Evolutionary conservation across 1,284 basidiomycete species (phyloP).

Genomic region (Cutaneotrichosporon cavernicola): DNA sequence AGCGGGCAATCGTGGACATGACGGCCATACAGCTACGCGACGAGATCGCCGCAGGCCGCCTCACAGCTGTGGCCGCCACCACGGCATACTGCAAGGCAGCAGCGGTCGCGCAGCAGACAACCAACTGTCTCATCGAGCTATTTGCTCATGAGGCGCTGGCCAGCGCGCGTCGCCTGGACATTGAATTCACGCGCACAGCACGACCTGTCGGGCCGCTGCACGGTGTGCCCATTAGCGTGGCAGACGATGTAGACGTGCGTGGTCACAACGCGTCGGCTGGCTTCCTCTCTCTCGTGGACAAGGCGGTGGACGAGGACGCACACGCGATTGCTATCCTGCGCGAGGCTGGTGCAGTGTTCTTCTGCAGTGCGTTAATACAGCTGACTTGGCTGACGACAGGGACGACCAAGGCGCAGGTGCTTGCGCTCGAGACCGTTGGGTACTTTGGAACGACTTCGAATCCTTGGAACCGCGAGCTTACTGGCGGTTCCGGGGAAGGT

Average conservation of each 20-base stretch:
- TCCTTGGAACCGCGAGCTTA: conserved; percentile 50
- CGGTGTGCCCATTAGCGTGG: conserved; percentile 64
- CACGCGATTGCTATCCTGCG: conserved; percentile 27
- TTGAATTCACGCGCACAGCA: conserved; percentile 57
- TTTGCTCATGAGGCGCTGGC: conserved; percentile 63
- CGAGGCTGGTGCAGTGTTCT: conserved; percentile 34
- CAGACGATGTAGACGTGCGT: conserved; percentile 54
- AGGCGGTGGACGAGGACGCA: conserved; percentile 23
- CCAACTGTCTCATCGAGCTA: conserved; percentile 69
- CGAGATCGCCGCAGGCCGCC: conserved; percentile 35
- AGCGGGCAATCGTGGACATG: conserved; percentile 34
- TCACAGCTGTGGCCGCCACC: conserved; percentile 35
- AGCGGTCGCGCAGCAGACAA: conserved; percentile 45
- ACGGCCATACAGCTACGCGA: conserved; percentile 56
- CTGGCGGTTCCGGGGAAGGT: conserved; percentile 54
- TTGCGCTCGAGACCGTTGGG: conserved; percentile 34
- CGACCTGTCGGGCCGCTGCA: conserved; percentile 59
- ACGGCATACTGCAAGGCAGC: conserved; percentile 37
- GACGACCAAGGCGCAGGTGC: conserved; percentile 28
- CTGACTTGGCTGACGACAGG: conserved; percentile 11
- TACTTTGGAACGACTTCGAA: conserved; percentile 49
- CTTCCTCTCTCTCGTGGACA: conserved; percentile 25
- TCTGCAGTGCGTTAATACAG: conserved; percentile 14
- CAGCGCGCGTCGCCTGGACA: conserved; percentile 63
- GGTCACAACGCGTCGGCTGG: conserved; percentile 41